These are phyloP conservation scores for Penicillium egyptiacum DNA, from an alignment of 495 filamentous ascomycete species.

Conservation along the genomic window DNA sequence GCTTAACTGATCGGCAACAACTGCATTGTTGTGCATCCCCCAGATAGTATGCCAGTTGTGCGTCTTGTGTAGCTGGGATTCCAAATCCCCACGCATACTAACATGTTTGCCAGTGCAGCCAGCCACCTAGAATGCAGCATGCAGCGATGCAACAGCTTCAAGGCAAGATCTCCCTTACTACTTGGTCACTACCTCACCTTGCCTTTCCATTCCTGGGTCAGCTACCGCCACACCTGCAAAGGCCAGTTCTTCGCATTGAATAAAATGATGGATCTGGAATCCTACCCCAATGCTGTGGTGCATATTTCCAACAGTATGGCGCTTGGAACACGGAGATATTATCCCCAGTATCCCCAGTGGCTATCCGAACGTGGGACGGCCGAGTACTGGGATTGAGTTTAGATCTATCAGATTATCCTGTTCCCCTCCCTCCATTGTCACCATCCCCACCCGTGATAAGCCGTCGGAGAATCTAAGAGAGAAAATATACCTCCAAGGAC, in stretches of 20 bases:
- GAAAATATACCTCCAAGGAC: not conserved
- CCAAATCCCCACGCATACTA: constrained; percentile 1
- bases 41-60: not conserved
- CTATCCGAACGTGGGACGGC: constrained; percentile 10
- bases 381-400: not conserved
- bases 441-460: constrained; percentile 3
- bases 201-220: not conserved
- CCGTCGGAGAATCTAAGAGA: constrained; percentile 7
- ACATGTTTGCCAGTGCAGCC: not conserved
- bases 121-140: not conserved
- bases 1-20: not conserved
- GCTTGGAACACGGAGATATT: constrained; percentile 15
- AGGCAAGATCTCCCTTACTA: constrained; percentile 3
- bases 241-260: constrained; percentile 10
- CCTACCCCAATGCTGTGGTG: constrained; percentile 18
- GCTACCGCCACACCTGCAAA: not conserved
- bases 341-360: constrained; percentile 11
- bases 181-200: not conserved
- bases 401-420: constrained; percentile 20
- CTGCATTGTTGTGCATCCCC: not conserved
- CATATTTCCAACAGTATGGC: constrained; percentile 18
- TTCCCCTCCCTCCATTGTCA: not conserved
- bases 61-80: not conserved
- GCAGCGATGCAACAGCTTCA: not conserved
- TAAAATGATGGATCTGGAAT: constrained; percentile 18